Percentiles rank a stretch among this genome's conserved stretches.
phyloP scores from a whole-genome alignment of 306 rosid genomes.

The Urtica urens region DNA sequence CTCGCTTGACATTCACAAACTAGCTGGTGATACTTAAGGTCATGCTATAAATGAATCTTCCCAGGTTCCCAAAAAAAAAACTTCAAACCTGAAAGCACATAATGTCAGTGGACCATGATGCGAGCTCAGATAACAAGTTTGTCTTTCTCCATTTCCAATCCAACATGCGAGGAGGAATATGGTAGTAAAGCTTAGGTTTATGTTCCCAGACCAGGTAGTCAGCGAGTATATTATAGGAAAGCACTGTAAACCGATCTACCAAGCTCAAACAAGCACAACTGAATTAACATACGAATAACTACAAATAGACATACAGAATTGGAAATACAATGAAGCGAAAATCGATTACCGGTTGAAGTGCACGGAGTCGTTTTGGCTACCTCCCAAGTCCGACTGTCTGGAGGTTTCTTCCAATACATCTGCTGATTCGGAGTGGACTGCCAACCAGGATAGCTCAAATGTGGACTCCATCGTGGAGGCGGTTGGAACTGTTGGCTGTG shows the following conservation, averaged over 20 bases:
- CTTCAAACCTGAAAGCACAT: constrained; percentile 77
- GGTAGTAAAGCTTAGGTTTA: constrained; percentile 55
- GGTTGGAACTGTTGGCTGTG: constrained; percentile 22
- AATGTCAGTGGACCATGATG: constrained; percentile 82
- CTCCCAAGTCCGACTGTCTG: constrained; percentile 74
- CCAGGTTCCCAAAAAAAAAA: not conserved
- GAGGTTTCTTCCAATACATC: constrained; percentile 17
- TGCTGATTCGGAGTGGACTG: constrained; percentile 14
- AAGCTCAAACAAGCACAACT: not conserved
- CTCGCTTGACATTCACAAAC: not conserved
- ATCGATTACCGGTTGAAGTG: constrained; percentile 36
- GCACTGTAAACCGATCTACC: constrained; percentile 62
- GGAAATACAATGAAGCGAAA: not conserved
- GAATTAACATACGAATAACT: constrained; percentile 8
- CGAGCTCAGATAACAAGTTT: constrained; percentile 56
- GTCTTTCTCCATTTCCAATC: constrained; percentile 83
- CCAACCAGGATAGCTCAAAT: constrained; percentile 1
- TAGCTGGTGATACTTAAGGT: too few relatives aligned
- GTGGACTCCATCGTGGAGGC: constrained; percentile 1
- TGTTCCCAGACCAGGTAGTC: constrained; percentile 73
- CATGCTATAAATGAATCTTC: not conserved
- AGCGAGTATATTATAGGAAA: constrained; percentile 85
- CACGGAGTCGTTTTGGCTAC: constrained; percentile 34
- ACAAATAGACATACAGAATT: not conserved
- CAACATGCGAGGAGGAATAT: constrained; percentile 53